phyloP scores from a whole-genome alignment of 208 protist genomes.

The Crithidia brevicula region DNA sequence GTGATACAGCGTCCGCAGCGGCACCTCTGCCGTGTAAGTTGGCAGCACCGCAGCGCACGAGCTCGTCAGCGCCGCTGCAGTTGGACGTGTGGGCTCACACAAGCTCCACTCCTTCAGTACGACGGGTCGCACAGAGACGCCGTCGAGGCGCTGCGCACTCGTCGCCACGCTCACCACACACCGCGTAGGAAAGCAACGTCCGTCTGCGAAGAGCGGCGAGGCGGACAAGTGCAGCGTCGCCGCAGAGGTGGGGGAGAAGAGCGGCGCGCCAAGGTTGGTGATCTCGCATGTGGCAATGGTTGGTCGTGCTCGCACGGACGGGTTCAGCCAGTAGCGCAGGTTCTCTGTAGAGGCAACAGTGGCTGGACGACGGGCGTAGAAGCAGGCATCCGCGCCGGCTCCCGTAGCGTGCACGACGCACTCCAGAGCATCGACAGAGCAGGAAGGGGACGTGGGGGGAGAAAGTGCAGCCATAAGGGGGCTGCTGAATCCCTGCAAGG shows the following conservation, averaged over 20 bases:
- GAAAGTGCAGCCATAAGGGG: neutral
- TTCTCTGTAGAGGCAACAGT: neutral
- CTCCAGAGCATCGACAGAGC: slow-evolving; percentile 39
- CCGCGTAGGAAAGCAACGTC: slow-evolving; percentile 52
- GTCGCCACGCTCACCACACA: slow-evolving; percentile 67
- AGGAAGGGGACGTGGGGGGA: neutral
- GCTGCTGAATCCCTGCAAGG: no score
- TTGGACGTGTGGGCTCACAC: neutral
- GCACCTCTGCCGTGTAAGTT: slow-evolving; percentile 21
- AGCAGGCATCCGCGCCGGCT: slow-evolving; percentile 29
- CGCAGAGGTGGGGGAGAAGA: slow-evolving; percentile 37
- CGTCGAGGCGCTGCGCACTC: slow-evolving; percentile 48
- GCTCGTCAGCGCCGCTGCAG: neutral
- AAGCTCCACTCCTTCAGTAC: slow-evolving; percentile 54
- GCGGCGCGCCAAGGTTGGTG: slow-evolving; percentile 29
- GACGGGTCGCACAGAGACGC: slow-evolving; percentile 45
- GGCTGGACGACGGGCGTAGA: slow-evolving; percentile 13
- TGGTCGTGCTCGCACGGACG: slow-evolving; percentile 38
- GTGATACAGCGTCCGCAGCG: slow-evolving; percentile 60
- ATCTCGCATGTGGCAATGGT: slow-evolving; percentile 63
- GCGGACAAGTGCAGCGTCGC: slow-evolving; percentile 42
- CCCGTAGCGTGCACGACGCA: slow-evolving; percentile 36
- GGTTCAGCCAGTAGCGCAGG: slow-evolving; percentile 48
- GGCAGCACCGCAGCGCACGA: neutral
- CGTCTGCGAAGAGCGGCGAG: slow-evolving; percentile 31